A percentile compares a stretch with the other conserved stretches of the same genome.
phyloP scores from a whole-genome alignment of 495 filamentous ascomycete genomes.

The Podospora tetraspora region DNA sequence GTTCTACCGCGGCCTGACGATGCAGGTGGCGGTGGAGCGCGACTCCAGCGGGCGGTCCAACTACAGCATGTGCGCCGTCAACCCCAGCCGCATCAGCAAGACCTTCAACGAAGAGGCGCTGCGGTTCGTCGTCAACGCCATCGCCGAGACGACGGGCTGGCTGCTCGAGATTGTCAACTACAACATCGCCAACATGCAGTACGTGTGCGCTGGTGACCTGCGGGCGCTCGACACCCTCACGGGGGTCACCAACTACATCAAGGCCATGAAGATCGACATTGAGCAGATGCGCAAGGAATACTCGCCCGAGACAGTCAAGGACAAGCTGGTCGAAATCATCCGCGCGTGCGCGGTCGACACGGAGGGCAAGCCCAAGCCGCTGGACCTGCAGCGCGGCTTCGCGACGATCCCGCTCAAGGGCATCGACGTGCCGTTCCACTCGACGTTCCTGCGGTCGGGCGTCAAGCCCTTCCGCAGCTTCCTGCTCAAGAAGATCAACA shows the following conservation, averaged over 20 bases:
- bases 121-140: slow-evolving; percentile 90
- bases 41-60: slow-evolving; percentile 88
- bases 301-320: slow-evolving; percentile 59
- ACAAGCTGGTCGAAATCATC: slow-evolving; percentile 55
- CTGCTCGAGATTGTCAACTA: slow-evolving; percentile 98
- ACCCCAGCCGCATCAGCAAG: slow-evolving; percentile 93
- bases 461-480: slow-evolving; percentile 98
- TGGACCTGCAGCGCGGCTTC: slow-evolving; percentile 87
- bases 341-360: slow-evolving; percentile 83
- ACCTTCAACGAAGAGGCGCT: slow-evolving; percentile 96
- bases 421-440: slow-evolving; percentile 98
- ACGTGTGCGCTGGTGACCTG: slow-evolving; percentile 95
- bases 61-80: slow-evolving; percentile 98
- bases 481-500: slow-evolving; percentile 98
- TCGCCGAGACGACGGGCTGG: slow-evolving; percentile 88
- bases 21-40: slow-evolving; percentile 98
- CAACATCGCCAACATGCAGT: slow-evolving; percentile 98
- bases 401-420: slow-evolving; percentile 94
- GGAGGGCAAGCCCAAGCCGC: slow-evolving; percentile 76
- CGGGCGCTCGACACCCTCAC: slow-evolving; percentile 92
- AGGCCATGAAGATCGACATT: slow-evolving; percentile 93
- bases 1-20: slow-evolving; percentile 97
- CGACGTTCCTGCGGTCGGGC: slow-evolving; percentile 91
- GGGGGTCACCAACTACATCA: slow-evolving; percentile 87
- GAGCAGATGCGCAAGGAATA: slow-evolving; percentile 81